phyloP scores from a whole-genome alignment of 345 rosid species.

The Isatis tinctoria region DNA sequence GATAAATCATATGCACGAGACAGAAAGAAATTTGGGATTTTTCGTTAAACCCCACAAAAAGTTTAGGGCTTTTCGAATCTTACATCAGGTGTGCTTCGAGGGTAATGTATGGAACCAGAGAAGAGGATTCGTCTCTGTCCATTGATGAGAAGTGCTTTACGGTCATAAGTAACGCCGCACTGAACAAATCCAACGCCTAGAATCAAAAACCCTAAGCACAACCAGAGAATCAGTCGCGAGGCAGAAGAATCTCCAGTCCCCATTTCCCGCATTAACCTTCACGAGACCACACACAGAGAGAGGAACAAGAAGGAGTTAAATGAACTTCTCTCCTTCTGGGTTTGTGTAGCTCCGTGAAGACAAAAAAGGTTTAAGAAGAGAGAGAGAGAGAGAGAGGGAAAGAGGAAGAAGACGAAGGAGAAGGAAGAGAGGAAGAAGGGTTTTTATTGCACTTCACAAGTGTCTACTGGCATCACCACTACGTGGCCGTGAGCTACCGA shows the following conservation, averaged over 20 bases:
- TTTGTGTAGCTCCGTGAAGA: not conserved
- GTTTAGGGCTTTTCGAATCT: not conserved
- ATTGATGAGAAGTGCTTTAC: slow-evolving; percentile 77
- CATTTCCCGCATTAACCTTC: slow-evolving; percentile 39
- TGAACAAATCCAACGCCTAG: slow-evolving; percentile 48
- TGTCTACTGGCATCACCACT: slow-evolving; percentile 36
- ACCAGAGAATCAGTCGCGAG: slow-evolving; percentile 38
- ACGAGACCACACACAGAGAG: not conserved
- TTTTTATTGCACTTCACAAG: slow-evolving; percentile 37
- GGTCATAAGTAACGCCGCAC: slow-evolving; percentile 73
- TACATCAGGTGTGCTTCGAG: slow-evolving; percentile 92
- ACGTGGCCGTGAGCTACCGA: slow-evolving; percentile 45
- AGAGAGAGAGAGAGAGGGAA: not conserved
- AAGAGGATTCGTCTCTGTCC: slow-evolving; percentile 87
- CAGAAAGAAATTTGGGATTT: not conserved
- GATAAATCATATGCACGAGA: not conserved
- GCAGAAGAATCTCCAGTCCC: slow-evolving; percentile 32
- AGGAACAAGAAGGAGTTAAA: not conserved
- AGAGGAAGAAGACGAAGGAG: slow-evolving; percentile 13
- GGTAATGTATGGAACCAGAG: slow-evolving; percentile 95
- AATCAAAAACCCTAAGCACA: slow-evolving; percentile 38
- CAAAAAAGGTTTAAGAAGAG: not conserved
- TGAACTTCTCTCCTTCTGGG: not conserved
- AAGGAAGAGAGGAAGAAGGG: slow-evolving; percentile 23
- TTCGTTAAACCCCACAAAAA: slow-evolving; percentile 7